Conservation (phyloP, 1,139 yeast species). For the Spathaspora sp. region DNA sequence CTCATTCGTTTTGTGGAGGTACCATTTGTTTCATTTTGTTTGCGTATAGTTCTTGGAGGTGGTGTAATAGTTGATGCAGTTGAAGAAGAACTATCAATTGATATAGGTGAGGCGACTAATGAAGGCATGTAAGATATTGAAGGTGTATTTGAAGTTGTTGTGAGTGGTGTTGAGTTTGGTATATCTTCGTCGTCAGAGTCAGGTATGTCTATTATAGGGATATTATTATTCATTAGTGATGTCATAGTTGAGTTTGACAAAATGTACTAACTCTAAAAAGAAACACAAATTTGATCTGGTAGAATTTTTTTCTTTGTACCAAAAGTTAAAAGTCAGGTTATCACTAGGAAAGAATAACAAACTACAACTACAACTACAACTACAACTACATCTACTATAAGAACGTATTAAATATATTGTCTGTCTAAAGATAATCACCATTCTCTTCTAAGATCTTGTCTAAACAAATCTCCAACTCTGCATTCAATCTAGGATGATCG, state of each 20-base stretch:
- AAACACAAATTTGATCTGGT: neutral
- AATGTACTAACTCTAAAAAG: neutral
- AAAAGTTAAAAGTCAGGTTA: too few relatives aligned
- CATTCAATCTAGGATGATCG: slow-evolving; percentile 42
- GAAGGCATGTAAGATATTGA: neutral
- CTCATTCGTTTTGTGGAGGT: slow-evolving; percentile 6
- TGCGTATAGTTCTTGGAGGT: neutral
- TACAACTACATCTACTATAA: too few relatives aligned
- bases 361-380: neutral
- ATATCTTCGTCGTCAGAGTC: slow-evolving; percentile 4
- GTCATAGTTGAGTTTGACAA: neutral
- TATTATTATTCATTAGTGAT: neutral
- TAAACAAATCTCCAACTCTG: slow-evolving; percentile 45
- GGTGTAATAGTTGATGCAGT: neutral
- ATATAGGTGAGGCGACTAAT: neutral
- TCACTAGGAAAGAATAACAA: neutral
- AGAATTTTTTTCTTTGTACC: neutral
- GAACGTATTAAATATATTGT: neutral
- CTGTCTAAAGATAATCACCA: slow-evolving; percentile 43
- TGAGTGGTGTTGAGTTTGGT: neutral
- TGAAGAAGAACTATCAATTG: neutral
- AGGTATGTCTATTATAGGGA: slow-evolving; percentile 4
- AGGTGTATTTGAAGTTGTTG: neutral
- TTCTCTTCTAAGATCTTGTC: slow-evolving; percentile 51
- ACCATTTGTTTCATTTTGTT: neutral